Evolutionary conservation across 139 green algal genomes (phyloP).

Genomic region (Chlorella sp.): DNA sequence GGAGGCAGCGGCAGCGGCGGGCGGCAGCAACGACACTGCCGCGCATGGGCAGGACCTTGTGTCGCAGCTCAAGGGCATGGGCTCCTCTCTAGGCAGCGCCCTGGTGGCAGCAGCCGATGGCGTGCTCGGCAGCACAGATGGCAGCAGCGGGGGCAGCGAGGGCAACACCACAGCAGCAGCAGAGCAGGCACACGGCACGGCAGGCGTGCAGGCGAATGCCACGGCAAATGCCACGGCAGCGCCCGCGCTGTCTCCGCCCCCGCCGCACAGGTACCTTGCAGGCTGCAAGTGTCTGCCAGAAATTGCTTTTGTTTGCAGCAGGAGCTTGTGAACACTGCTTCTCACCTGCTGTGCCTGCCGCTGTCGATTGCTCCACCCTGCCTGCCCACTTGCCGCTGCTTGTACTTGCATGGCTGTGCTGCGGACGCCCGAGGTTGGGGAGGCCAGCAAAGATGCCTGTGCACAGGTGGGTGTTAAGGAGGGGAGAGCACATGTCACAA

Average conservation of each 20-base stretch:
- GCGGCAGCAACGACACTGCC: no score
- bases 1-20: not conserved
- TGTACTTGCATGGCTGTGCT: constrained; percentile 1
- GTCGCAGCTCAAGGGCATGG: constrained; percentile 6
- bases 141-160: not conserved
- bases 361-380: not conserved
- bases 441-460: constrained; percentile 10
- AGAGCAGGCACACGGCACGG: not conserved
- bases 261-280: not conserved
- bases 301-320: no score
- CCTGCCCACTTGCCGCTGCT: not conserved
- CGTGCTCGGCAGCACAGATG: not conserved
- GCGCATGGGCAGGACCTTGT: not conserved
- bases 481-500: no score
- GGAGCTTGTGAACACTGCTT: no score
- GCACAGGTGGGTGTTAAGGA: constrained; percentile 2
- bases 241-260: not conserved
- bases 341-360: no score
- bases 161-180: not conserved
- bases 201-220: not conserved
- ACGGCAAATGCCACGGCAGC: not conserved
- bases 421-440: not conserved
- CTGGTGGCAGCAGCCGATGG: not conserved
- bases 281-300: not conserved
- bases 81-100: not conserved